Evolutionary conservation across 345 rosid genomes (phyloP).

Genomic region (Eucalyptus polyanthemos): DNA sequence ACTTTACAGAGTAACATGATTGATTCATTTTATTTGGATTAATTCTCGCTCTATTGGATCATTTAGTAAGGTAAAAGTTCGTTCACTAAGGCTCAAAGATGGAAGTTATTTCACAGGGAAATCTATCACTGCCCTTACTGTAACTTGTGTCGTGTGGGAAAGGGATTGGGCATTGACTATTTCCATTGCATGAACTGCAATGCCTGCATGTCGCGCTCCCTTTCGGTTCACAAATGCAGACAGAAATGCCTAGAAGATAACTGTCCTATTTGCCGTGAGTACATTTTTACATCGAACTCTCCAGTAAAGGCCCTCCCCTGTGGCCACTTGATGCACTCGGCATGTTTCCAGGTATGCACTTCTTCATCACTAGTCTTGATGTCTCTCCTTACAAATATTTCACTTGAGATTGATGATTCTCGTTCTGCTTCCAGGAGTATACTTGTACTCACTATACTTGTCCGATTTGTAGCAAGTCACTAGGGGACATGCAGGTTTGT

Average conservation of each 20-base stretch:
- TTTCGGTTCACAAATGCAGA: constrained; percentile 44
- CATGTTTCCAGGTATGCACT: constrained; percentile 56
- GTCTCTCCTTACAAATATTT: not conserved
- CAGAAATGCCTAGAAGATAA: constrained; percentile 69
- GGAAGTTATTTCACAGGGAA: constrained; percentile 35
- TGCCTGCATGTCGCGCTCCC: constrained; percentile 60
- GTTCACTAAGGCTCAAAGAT: not conserved
- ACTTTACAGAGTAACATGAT: not conserved
- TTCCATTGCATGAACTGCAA: constrained; percentile 93
- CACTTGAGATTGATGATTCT: not conserved
- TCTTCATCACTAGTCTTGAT: not conserved
- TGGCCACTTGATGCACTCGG: constrained; percentile 85
- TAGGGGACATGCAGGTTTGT: constrained; percentile 90
- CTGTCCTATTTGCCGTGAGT: constrained; percentile 80
- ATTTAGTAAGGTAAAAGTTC: not conserved
- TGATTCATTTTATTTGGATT: not conserved
- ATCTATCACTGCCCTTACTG: constrained; percentile 87
- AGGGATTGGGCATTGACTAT: constrained; percentile 70
- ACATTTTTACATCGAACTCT: constrained; percentile 49
- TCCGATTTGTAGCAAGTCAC: constrained; percentile 89
- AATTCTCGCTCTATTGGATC: not conserved
- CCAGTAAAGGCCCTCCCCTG: constrained; percentile 78
- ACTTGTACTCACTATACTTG: constrained; percentile 66
- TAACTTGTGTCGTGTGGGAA: constrained; percentile 80
- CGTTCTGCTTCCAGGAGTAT: constrained; percentile 44